A percentile compares a stretch with the other conserved stretches of the same genome.
phyloP scores from a whole-genome alignment of 2,329 filamentous ascomycete species.

The Pestalotiopsis fici region DNA sequence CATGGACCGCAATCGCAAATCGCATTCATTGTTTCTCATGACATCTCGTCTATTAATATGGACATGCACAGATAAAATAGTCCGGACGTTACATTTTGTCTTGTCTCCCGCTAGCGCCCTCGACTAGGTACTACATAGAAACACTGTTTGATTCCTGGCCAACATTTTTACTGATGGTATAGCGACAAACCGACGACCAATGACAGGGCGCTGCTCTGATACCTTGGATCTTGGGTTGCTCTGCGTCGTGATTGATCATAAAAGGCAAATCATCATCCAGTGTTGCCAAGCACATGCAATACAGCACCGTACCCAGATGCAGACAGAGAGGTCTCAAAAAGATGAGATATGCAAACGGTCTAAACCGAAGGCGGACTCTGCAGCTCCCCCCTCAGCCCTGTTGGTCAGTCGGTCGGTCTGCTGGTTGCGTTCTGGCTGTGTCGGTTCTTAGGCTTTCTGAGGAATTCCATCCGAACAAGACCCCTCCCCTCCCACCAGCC shows the following conservation, averaged over 20 bases:
- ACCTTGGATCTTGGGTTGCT: background rate
- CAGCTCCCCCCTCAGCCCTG: slow-evolving; percentile 1
- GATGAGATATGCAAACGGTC: background rate
- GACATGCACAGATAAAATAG: too few relatives aligned
- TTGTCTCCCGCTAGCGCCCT: too few relatives aligned
- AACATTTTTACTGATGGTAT: background rate
- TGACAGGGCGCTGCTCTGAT: background rate
- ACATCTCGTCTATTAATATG: too few relatives aligned
- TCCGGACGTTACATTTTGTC: too few relatives aligned
- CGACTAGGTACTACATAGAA: too few relatives aligned
- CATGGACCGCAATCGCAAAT: too few relatives aligned
- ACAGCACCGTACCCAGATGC: too few relatives aligned
- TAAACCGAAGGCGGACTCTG: slow-evolving; percentile 1
- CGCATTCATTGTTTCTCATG: too few relatives aligned
- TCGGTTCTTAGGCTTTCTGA: slow-evolving; percentile 7
- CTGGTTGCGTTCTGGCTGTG: background rate
- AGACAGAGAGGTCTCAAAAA: background rate
- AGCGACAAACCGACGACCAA: background rate
- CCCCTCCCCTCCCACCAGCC: background rate
- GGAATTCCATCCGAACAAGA: slow-evolving; percentile 2
- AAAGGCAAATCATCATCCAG: background rate
- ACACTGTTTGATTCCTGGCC: too few relatives aligned
- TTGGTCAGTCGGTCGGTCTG: background rate
- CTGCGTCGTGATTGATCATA: background rate
- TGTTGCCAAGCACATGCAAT: background rate